Conservation (phyloP, 2,329 filamentous ascomycete species). For the Penicillium sp. region DNA sequence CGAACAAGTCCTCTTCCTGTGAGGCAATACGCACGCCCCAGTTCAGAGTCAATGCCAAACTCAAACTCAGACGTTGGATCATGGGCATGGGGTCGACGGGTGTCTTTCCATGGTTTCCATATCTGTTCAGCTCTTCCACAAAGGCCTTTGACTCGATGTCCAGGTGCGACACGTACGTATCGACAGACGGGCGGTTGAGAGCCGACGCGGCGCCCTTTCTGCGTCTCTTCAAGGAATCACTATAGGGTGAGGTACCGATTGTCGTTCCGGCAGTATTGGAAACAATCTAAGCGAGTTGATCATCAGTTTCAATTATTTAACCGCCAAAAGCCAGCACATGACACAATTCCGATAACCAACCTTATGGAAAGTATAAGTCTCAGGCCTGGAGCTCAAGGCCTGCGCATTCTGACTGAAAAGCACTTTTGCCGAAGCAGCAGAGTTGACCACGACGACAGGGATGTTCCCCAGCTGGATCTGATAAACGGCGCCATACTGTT, state of each 20-base stretch:
- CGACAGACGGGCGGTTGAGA: constrained; percentile 64
- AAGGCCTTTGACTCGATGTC: constrained; percentile 65
- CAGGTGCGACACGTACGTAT: constrained; percentile 62
- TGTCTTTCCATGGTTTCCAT: constrained; percentile 55
- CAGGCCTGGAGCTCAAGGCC: constrained; percentile 56
- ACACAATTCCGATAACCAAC: constrained; percentile 30
- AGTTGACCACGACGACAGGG: constrained; percentile 58
- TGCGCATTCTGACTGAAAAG: constrained; percentile 56
- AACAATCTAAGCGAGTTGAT: constrained; percentile 48
- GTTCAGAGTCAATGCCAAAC: constrained; percentile 64
- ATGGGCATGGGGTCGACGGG: constrained; percentile 66
- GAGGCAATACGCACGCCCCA: constrained; percentile 64
- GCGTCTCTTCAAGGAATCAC: constrained; percentile 62
- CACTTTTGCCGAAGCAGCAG: constrained; percentile 51
- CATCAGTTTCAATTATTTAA: neutral
- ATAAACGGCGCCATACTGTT: constrained; percentile 53
- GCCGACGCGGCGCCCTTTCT: constrained; percentile 66
- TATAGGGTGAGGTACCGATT: constrained; percentile 67
- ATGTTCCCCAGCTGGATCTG: constrained; percentile 60
- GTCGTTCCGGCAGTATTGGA: constrained; percentile 67
- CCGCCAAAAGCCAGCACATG: neutral
- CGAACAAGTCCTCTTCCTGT: constrained; percentile 62
- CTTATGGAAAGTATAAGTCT: constrained; percentile 62
- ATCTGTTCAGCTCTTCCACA: constrained; percentile 59
- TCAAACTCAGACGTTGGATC: constrained; percentile 64